A percentile compares a stretch with the other conserved stretches of the same genome.
Evolutionary conservation across 164 flowering plant species (phyloP).

Genomic region (Macadamia tetraphylla): DNA sequence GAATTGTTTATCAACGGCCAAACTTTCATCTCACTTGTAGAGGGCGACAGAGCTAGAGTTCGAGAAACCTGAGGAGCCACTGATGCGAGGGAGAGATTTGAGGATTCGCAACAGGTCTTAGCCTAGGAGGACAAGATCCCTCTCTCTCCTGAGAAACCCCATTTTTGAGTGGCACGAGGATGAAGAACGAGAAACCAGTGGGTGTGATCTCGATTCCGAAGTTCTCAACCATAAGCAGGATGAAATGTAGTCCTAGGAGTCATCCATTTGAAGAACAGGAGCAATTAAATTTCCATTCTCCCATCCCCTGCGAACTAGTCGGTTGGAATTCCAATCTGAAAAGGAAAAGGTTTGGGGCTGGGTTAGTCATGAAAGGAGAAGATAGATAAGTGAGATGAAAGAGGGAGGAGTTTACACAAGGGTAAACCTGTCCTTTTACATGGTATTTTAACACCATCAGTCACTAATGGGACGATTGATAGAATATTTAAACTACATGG

Average conservation of each 20-base stretch:
- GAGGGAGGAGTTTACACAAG: too few species aligned
- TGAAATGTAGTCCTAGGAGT: conserved; percentile 12
- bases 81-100: conserved; percentile 48
- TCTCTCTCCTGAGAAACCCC: conserved; percentile 42
- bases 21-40: conserved; percentile 53
- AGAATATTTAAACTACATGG: too few species aligned
- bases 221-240: conserved; percentile 6
- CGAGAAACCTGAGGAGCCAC: conserved; percentile 6
- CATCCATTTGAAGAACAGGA: too few species aligned
- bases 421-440: too few species aligned
- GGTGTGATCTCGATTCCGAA: conserved; percentile 6
- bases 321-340: too few species aligned
- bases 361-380: too few species aligned
- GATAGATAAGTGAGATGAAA: too few species aligned
- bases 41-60: conserved; percentile 9
- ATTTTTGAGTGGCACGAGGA: conserved; percentile 27
- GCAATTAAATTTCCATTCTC: too few species aligned
- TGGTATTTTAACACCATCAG: too few species aligned
- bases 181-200: conserved; percentile 5
- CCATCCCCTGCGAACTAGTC: too few species aligned
- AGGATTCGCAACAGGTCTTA: conserved; percentile 34
- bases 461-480: too few species aligned
- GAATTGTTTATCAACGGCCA: conserved; percentile 70
- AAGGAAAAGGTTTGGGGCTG: too few species aligned
- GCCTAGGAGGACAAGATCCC: conserved; percentile 53